Base-by-base conservation (phyloP, 805 yeast species). In the Cyberlindnera maclurae region DNA sequence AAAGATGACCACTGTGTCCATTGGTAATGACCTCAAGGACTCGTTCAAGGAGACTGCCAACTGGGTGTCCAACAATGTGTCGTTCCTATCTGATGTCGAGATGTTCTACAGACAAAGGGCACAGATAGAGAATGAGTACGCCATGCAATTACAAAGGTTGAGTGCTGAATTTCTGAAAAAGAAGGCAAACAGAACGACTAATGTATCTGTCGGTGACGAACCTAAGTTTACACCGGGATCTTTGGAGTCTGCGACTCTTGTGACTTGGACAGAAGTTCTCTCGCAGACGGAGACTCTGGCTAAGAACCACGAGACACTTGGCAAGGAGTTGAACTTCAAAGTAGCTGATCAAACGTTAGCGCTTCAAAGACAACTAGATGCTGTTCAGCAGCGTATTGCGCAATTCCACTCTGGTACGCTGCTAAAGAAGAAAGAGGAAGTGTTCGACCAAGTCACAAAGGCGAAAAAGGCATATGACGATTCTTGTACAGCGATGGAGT, bases 161-260 rank as follows among this genome's bases (percentile, higher is more conserved):
- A 70, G 86, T 32, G 63, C 77, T 37, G 85, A 79, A 43, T 83
- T 78, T 45, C 78, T 86, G 50, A 80, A 78, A 42, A 82, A 77
- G 59, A 88, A 89, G 57, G 82, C 95, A 34, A 76, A 77, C 46
- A 60, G 69, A 13, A 68, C 86, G 10, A 75, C 90, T 0, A 58
- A 64, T 12, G 60, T 93, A 22, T 77, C 89, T 32, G 98, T 93
- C 3, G 99, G 99, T 18, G 95, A 86, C 43, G 74, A 75, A 13
- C 98, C 99, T 0, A 73, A 78, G 31, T 74, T 85, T 31, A 93
- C 99, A 0, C 97, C 98, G 0, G 98, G 99, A 0, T 87, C 97
- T 0, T 66, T 90, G 36, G 97, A 93, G 56, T 73, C 84, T 46
- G 95, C 96, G 0, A 70, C 84, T 12, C 63, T 89, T 45, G 95